Percentiles rank a stretch among this genome's conserved stretches.
phyloP scores from a whole-genome alignment of 2,329 filamentous ascomycete genomes.

The Colletotrichum sp. region DNA sequence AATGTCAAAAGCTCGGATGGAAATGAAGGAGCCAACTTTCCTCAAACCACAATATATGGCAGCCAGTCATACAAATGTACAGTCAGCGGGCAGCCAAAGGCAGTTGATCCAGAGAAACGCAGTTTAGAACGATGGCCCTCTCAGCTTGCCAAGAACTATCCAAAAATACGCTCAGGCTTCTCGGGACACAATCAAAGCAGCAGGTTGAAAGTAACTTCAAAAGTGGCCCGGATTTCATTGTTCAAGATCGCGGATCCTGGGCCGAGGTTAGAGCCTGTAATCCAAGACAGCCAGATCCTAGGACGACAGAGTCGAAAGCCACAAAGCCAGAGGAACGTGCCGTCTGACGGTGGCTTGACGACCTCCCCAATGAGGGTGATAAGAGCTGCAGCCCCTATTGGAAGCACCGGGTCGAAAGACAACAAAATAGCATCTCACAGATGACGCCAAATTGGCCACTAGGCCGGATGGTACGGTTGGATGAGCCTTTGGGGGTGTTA shows the following conservation, averaged over 20 bases:
- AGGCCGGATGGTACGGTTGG: neutral
- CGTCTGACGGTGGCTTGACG: neutral
- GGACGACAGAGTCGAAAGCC: neutral
- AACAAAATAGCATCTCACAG: neutral
- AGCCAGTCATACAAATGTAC: neutral
- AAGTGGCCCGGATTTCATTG: neutral
- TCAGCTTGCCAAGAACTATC: neutral
- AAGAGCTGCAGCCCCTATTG: neutral
- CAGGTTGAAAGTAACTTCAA: neutral
- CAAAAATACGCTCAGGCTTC: neutral
- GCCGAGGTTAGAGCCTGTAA: neutral
- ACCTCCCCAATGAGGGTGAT: neutral
- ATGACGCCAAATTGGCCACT: neutral
- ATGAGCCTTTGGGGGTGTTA: neutral
- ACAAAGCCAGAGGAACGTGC: neutral
- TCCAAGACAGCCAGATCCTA: neutral
- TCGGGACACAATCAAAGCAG: neutral
- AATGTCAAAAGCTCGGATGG: neutral
- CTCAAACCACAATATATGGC: neutral
- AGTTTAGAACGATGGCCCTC: neutral
- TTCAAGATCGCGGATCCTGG: neutral
- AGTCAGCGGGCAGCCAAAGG: neutral
- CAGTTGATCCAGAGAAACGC: neutral
- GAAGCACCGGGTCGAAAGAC: neutral
- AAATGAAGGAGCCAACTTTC: neutral